Percentiles rank a stretch among this genome's conserved stretches.
Evolutionary conservation across 108 stramenopile species (phyloP).

Genomic region (Schizochytrium sp.): DNA sequence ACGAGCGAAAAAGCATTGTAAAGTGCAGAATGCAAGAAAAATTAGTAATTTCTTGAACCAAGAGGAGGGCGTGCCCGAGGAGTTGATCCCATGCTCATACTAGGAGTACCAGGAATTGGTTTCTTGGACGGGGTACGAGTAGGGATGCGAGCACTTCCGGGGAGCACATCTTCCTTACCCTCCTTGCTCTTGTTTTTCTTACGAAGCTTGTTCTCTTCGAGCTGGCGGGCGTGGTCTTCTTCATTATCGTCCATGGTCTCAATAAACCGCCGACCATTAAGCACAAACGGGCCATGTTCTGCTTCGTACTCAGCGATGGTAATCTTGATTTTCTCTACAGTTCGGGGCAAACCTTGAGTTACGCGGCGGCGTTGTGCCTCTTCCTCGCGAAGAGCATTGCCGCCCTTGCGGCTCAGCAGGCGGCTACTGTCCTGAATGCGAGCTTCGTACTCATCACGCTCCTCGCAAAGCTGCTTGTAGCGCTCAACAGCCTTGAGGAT

Average conservation of each 20-base stretch:
- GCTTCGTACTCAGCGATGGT: slow-evolving; percentile 57
- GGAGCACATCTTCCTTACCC: slow-evolving; percentile 10
- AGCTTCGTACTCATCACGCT: slow-evolving; percentile 52
- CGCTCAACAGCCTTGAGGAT: slow-evolving; percentile 56
- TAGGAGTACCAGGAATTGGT: background rate
- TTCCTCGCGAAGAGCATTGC: slow-evolving; percentile 36
- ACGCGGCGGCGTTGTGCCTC: slow-evolving; percentile 57
- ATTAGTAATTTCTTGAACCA: slow-evolving; percentile 12
- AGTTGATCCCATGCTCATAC: background rate
- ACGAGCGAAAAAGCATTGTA: no score
- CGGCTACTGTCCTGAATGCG: slow-evolving; percentile 56
- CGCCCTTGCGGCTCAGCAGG: slow-evolving; percentile 41
- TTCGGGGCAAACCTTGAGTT: slow-evolving; percentile 11
- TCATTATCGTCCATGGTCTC: slow-evolving; percentile 54
- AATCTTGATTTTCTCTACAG: slow-evolving; percentile 8
- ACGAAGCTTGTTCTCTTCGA: slow-evolving; percentile 25
- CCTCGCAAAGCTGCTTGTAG: slow-evolving; percentile 57
- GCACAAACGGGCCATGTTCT: slow-evolving; percentile 38
- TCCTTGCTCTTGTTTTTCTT: slow-evolving; percentile 33
- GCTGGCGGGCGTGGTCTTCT: background rate
- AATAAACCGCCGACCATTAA: slow-evolving; percentile 19
- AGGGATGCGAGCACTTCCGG: slow-evolving; percentile 23
- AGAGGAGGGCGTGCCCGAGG: background rate
- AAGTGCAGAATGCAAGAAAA: no score
- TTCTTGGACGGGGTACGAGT: slow-evolving; percentile 3